A percentile compares a stretch with the other conserved stretches of the same genome.
Evolutionary conservation across 192 early-diverging fungal species (phyloP).

Genomic region (Umbelopsis vinacea): DNA sequence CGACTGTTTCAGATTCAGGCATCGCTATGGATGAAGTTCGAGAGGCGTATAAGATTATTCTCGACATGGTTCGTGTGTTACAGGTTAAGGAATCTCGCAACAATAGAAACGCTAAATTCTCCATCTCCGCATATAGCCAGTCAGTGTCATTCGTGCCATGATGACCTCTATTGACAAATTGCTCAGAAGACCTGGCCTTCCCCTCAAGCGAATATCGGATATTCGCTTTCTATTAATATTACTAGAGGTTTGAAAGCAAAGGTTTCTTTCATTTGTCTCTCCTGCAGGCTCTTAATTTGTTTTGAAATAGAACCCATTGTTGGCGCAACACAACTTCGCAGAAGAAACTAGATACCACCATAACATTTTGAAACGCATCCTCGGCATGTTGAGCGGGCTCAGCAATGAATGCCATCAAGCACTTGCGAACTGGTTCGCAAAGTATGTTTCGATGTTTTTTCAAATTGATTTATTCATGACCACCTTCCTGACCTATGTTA

Average conservation of each 20-base stretch:
- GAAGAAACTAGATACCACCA: constrained; percentile 86
- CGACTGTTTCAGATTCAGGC: constrained; percentile 58
- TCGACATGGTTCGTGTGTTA: constrained; percentile 59
- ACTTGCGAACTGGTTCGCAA: constrained; percentile 83
- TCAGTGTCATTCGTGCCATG: constrained; percentile 67
- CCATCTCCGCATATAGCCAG: constrained; percentile 47
- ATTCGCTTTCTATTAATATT: constrained; percentile 86
- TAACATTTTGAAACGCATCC: constrained; percentile 77
- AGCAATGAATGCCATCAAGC: constrained; percentile 86
- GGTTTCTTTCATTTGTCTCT: not conserved
- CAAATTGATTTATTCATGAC: too few species aligned
- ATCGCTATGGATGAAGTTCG: constrained; percentile 66
- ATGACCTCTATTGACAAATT: constrained; percentile 76
- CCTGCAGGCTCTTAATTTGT: not conserved
- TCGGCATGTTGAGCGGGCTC: constrained; percentile 83
- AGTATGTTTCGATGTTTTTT: constrained; percentile 42
- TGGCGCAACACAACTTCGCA: constrained; percentile 73
- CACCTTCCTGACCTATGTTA: not conserved
- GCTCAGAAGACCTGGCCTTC: constrained; percentile 64
- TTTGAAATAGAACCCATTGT: constrained; percentile 72
- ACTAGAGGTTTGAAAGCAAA: constrained; percentile 65
- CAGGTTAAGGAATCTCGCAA: too few species aligned
- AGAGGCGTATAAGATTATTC: constrained; percentile 63
- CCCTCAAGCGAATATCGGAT: constrained; percentile 53
- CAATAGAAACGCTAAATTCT: not conserved